Evolutionary conservation across 352 stramenopile species (phyloP), one percentile per base, ranked within the genome.

Genomic region (Phytophthora fragariae): DNA sequence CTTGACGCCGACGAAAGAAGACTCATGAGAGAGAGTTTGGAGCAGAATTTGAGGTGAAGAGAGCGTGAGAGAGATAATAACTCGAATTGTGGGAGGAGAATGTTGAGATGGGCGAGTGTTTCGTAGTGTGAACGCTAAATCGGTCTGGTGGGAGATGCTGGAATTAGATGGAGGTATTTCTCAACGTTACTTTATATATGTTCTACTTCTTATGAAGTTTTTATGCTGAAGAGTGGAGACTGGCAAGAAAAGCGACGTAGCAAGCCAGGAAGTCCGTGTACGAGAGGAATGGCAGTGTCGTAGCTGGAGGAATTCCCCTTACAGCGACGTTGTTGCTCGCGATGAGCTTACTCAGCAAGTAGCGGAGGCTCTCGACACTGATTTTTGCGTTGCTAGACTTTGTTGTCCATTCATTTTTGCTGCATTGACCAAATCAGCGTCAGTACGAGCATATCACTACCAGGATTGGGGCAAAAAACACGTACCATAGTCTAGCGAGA

Each of bases 201-300:
- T 62, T 24, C 14, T 17, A 17, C 44, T 50, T 56, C 35, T 52
- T 58, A 14, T 62, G 47, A 63, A 52, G 37, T 55, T 44, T 41
- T 72, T 50, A 73, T 63, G 27, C 33, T 68, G 55, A 72, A 17
- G 57, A 57, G 62, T 81, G 72, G 19, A 72, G 50, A 8, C 55
- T 65, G 27, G 80, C 57, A 4, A 90, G 65, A 39, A 82, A 84
- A 1, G 84, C 86, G 0, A 92, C 80, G 56, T 84, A 91, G 65
- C 72, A 84, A 0, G 84, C 76, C 8, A 93, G 74, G 27, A 93
- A 93, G 46, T 93, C 86, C 0, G 84, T 93, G 52, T 92, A 93
- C 2, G 69, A 83, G 3, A 92, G 61, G 50, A 87, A 93, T 0
- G 82, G 73, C 0, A 53, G 21, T 3, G 79, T 81, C 2, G 79